Evolutionary conservation across 495 filamentous ascomycete species (phyloP), one percentile per base, ranked within the genome.

Genomic region (Physcia stellaris): DNA sequence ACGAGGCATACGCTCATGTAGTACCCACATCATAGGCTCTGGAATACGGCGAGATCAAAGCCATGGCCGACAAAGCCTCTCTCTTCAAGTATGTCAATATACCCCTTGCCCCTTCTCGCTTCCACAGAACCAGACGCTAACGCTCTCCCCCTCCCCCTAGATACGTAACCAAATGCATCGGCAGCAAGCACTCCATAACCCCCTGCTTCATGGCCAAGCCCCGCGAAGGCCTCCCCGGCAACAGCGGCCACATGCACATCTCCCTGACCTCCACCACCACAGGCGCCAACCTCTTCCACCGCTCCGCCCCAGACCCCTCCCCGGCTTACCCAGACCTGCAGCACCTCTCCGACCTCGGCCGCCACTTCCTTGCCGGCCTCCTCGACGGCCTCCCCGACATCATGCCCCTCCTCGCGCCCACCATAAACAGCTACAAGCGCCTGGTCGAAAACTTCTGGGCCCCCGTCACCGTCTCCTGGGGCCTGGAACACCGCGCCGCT

Each of bases 131-230:
- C 30, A 34, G 16, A 24, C 15, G 1, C 6, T 12, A 22, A 4
- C n/a, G n/a, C n/a, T n/a, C n/a, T n/a, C n/a, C 23, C 20, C n/a
- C n/a, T n/a, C n/a, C n/a, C n/a, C 26, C 15, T 37, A 79, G 73
- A 55, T 86, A 90, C 44, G 74, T 80, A 4, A 85, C 92, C 37
- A 94, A 92, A 58, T 80, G 82, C 1, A 68, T 93, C 21, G 85
- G 80, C 12, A 80, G 70, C 31, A 82, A 82, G 53, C 79, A 83
- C 58, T 86, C 84, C 31, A 94, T 96, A 50, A 94, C 83, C 0
- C 90, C 90, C 1, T 88, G 84, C 54, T 98, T 98, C 63, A 98
- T 98, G 90, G 90, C 90, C n/a, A 98, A 96, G 55, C 90, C 90
- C 4, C 73, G 79, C 31, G 71, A 90, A 49, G 85, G 85, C 0